Evolutionary conservation across 768 basidiomycete genomes (phyloP).

Genomic region (Heimioporus sp.): DNA sequence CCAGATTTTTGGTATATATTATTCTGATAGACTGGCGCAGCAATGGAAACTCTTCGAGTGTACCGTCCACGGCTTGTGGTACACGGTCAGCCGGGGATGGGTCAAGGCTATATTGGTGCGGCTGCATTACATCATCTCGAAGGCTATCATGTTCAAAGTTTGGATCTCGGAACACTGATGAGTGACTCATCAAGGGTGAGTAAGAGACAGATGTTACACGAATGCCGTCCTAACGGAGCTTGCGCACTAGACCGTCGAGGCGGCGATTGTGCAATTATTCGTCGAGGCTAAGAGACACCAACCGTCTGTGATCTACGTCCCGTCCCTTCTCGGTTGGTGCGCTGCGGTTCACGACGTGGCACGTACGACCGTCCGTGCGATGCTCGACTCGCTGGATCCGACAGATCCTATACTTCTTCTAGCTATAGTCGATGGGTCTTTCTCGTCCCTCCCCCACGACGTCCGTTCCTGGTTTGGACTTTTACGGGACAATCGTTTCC

Average conservation of each 20-base stretch:
- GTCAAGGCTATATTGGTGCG: constrained; percentile 86
- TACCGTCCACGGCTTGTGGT: constrained; percentile 87
- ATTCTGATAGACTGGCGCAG: constrained; percentile 38
- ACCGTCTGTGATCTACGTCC: constrained; percentile 94
- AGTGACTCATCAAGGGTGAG: constrained; percentile 86
- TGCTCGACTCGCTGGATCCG: constrained; percentile 88
- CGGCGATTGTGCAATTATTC: constrained; percentile 92
- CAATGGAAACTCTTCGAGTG: constrained; percentile 87
- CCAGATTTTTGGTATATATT: neutral
- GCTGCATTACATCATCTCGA: constrained; percentile 93
- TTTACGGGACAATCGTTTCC: constrained; percentile 70
- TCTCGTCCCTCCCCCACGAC: constrained; percentile 70
- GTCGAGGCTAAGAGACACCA: constrained; percentile 97
- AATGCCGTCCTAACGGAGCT: neutral
- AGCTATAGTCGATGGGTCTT: constrained; percentile 80
- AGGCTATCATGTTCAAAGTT: constrained; percentile 91
- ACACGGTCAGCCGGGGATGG: constrained; percentile 83
- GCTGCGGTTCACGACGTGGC: constrained; percentile 81
- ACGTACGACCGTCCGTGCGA: constrained; percentile 79
- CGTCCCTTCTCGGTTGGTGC: constrained; percentile 84
- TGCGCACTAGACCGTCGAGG: constrained; percentile 70
- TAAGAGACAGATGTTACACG: neutral
- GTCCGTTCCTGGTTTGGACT: constrained; percentile 91
- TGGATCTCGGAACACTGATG: constrained; percentile 87
- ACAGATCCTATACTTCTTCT: constrained; percentile 93